Evolutionary conservation across 345 rosid species (phyloP), one percentile per base, ranked within the genome.

Genomic region (Punica granatum): DNA sequence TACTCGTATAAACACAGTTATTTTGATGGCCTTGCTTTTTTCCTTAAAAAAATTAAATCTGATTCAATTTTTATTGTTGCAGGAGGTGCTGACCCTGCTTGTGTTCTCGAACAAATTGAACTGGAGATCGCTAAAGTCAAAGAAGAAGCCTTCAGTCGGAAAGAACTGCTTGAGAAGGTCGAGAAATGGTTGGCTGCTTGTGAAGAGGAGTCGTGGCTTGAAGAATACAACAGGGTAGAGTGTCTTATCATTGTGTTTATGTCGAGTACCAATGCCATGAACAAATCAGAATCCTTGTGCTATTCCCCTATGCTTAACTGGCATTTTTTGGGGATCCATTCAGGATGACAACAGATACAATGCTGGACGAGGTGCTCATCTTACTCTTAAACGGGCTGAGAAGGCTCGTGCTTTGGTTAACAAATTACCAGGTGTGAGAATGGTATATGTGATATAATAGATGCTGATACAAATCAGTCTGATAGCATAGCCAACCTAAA

Each of bases 141-240:
- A 77, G 99, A 88, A 81, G 97, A 92, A 81, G 93, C 98, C 65
- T 79, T 92, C 71, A 80, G 90, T 81, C 75, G 98, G 75, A 92
- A 88, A 66, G 99, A 95, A 61, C 77, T 95, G 66, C 97, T 95
- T 37, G 99, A 95, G 70, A 92, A 79, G 83, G 87, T 92, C 13
- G 99, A 95, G 81, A 95, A 90, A 79, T 95, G 99, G 99, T 71
- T 86, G 78, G 80, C 73, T 60, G 97, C 98, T 25, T 90, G 99
- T 65, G 98, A 95, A 37, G 98, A 95, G 75, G 99, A 95, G 73
- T 80, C 90, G 42, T 95, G 99, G 99, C 98, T 95, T 59, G 99
- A 95, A 76, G 98, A 95, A 76, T 92, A 95, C 67, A 92, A 92
- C 76, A 87, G 92, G 88, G 99, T 95, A 58, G 65, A 83, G 68